A percentile compares a stretch with the other conserved stretches of the same genome.
phyloP scores from a whole-genome alignment of 257 asterid genomes.

The Jacaranda mimosifolia region DNA sequence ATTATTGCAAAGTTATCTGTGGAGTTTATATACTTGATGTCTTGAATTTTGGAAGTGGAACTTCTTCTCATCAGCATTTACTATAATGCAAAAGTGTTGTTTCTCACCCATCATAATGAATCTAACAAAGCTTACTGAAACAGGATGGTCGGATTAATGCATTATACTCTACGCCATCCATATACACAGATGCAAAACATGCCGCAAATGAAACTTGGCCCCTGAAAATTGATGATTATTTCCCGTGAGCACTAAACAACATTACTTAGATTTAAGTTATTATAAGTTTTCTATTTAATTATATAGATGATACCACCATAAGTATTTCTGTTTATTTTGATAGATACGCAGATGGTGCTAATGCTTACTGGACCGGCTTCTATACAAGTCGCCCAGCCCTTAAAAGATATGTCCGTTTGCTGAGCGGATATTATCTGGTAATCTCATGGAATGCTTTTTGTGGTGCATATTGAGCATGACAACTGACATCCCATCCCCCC shows the following conservation, averaged over 20 bases:
- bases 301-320: not conserved
- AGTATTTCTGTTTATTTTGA: constrained; percentile 29
- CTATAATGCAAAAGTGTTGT: too few relatives aligned
- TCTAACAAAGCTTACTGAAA: constrained; percentile 34
- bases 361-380: constrained; percentile 91
- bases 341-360: constrained; percentile 70
- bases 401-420: constrained; percentile 72
- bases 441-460: constrained; percentile 20
- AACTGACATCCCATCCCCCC: not conserved
- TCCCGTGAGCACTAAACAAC: constrained; percentile 67
- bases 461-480: not conserved
- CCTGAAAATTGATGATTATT: constrained; percentile 81
- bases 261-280: constrained; percentile 17
- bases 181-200: constrained; percentile 80
- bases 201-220: constrained; percentile 75
- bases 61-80: too few relatives aligned
- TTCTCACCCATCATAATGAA: too few relatives aligned
- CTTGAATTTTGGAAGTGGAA: too few relatives aligned
- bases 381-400: constrained; percentile 88
- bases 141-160: constrained; percentile 94
- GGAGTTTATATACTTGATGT: too few relatives aligned
- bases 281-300: not conserved
- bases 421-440: constrained; percentile 87
- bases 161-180: constrained; percentile 86
- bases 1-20: too few relatives aligned